phyloP scores from a whole-genome alignment of 495 filamentous ascomycete genomes.

The Clohesyomyces aquaticus region DNA sequence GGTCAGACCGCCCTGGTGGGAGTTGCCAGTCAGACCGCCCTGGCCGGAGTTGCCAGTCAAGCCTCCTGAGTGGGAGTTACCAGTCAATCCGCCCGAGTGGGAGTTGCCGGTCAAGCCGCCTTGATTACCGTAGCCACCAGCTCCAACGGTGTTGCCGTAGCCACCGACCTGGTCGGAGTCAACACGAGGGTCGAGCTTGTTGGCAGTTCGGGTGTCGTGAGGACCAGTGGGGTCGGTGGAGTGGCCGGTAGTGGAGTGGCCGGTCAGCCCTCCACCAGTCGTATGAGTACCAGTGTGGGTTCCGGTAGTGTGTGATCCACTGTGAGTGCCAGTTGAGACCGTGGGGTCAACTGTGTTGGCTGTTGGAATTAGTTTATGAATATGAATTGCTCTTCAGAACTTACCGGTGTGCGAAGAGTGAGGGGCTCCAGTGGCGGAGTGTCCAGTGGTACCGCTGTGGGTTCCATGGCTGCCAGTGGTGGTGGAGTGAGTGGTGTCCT shows the following conservation, averaged over 20 bases:
- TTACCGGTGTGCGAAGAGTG: conserved; percentile 16
- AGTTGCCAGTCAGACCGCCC: too few relatives aligned
- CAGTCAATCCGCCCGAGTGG: conserved; percentile 1
- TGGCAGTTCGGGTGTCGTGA: conserved; percentile 49
- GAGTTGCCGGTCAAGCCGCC: conserved; percentile 21
- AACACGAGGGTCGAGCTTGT: conserved; percentile 56
- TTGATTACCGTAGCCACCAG: conserved; percentile 24
- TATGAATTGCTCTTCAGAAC: background rate
- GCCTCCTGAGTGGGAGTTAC: background rate
- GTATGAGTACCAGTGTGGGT: conserved; percentile 19
- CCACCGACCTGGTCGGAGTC: conserved; percentile 52
- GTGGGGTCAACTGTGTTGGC: conserved; percentile 14
- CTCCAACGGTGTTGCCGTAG: conserved; percentile 38
- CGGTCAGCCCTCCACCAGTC: background rate
- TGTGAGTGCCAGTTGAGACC: conserved; percentile 17
- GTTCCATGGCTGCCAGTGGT: conserved; percentile 17
- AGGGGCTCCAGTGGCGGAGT: conserved; percentile 18
- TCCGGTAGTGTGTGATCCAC: conserved; percentile 11
- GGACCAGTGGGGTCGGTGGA: conserved; percentile 42
- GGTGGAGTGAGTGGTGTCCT: conserved; percentile 11
- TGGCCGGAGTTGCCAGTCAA: too few relatives aligned
- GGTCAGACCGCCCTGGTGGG: conserved; percentile 22
- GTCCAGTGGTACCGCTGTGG: too few relatives aligned
- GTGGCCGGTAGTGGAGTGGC: conserved; percentile 5
- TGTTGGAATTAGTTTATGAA: background rate